Conservation (phyloP, 495 filamentous ascomycete genomes). For the Neurospora sp. region DNA sequence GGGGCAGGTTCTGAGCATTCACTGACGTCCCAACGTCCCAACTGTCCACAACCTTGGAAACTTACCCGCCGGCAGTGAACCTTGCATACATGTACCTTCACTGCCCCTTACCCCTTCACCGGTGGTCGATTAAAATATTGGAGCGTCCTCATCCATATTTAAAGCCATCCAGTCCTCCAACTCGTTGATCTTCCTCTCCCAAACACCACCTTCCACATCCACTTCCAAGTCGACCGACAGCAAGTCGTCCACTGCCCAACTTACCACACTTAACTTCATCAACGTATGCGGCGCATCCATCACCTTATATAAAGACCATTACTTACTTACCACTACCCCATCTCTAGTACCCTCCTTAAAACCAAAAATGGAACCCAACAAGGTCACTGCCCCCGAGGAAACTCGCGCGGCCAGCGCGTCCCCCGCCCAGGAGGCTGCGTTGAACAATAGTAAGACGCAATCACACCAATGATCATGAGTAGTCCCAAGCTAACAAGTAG, state of each 20-base stretch:
- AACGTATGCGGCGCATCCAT: background rate
- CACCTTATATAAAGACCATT: background rate
- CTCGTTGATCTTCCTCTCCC: background rate
- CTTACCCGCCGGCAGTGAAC: background rate
- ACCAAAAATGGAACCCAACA: background rate
- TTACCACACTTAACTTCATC: too few species aligned
- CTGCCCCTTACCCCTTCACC: background rate
- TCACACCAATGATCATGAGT: background rate
- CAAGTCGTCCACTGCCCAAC: too few species aligned
- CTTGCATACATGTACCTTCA: background rate
- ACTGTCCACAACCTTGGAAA: background rate
- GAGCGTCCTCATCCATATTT: background rate
- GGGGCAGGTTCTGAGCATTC: background rate
- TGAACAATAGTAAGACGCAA: background rate
- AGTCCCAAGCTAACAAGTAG: background rate
- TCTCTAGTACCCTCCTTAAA: background rate
- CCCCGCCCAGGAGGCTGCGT: background rate
- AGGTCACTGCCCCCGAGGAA: background rate
- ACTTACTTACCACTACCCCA: background rate
- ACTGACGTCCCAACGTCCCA: background rate
- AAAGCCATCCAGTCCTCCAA: too few species aligned
- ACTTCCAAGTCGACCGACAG: too few species aligned
- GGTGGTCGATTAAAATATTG: background rate
- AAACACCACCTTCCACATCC: too few species aligned
- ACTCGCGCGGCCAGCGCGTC: background rate